phyloP scores from a whole-genome alignment of 202 grass and related monocot genomes.

The Schoenoplectus triqueter region DNA sequence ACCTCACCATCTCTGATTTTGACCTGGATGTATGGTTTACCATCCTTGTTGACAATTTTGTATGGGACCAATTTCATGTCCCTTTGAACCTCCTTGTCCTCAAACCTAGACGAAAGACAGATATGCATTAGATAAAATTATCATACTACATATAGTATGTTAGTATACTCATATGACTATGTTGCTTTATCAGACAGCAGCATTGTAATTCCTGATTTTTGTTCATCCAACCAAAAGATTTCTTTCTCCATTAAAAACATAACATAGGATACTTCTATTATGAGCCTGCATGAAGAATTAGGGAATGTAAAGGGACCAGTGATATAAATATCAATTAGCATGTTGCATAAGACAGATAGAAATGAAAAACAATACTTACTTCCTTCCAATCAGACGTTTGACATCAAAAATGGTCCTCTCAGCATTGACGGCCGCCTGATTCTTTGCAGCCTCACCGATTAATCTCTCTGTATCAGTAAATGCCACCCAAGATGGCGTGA shows the following conservation, averaged over 20 bases:
- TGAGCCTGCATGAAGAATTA: not conserved
- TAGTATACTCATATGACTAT: not conserved
- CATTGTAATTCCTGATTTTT: not conserved
- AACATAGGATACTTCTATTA: not conserved
- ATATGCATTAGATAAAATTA: slow-evolving; percentile 32
- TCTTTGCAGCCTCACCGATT: slow-evolving; percentile 93
- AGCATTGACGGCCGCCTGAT: slow-evolving; percentile 81
- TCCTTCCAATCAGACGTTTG: slow-evolving; percentile 54
- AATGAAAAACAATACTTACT: slow-evolving; percentile 25
- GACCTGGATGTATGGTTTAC: slow-evolving; percentile 83
- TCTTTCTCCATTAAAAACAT: not conserved
- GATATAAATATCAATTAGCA: not conserved
- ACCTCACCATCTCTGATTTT: slow-evolving; percentile 63
- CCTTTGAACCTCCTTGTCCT: slow-evolving; percentile 89
- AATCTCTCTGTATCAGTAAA: slow-evolving; percentile 75
- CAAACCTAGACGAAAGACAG: slow-evolving; percentile 54
- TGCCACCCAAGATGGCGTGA: slow-evolving; percentile 51
- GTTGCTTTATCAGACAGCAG: not conserved
- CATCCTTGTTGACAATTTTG: slow-evolving; percentile 85
- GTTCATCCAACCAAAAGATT: not conserved
- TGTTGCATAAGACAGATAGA: not conserved
- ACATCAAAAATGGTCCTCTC: slow-evolving; percentile 86
- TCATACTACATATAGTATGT: not conserved
- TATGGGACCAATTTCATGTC: slow-evolving; percentile 95
- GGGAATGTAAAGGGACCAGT: not conserved